These are phyloP conservation scores for Aureobasidium namibiae DNA, from an alignment of 2,329 filamentous ascomycete species.

Conservation along the genomic window DNA sequence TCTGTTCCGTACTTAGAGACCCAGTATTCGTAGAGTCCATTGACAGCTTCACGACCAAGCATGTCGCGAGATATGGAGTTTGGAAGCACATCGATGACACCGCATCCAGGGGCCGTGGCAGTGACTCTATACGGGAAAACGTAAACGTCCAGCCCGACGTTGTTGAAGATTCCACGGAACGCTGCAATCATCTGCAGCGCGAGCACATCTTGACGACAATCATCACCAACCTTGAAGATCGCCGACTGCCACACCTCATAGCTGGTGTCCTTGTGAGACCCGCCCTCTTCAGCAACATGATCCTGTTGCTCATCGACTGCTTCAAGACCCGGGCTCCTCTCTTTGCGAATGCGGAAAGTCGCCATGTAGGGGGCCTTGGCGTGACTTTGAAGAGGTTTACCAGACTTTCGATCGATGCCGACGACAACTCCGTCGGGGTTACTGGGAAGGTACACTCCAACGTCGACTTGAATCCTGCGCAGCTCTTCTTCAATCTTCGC, in stretches of 20 bases:
- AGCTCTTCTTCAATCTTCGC: slow-evolving; percentile 98
- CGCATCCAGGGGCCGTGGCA: slow-evolving; percentile 91
- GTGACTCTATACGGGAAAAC: slow-evolving; percentile 97
- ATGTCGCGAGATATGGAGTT: slow-evolving; percentile 98
- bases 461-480: slow-evolving; percentile 92
- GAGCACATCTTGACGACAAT: slow-evolving; percentile 93
- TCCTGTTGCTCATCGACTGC: slow-evolving; percentile 36
- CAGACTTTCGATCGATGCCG: slow-evolving; percentile 95
- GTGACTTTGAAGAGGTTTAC: slow-evolving; percentile 93
- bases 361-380: slow-evolving; percentile 99
- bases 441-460: slow-evolving; percentile 92
- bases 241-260: slow-evolving; percentile 98
- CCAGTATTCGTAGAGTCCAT: slow-evolving; percentile 97
- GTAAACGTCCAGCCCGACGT: slow-evolving; percentile 88
- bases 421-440: slow-evolving; percentile 97
- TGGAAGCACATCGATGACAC: slow-evolving; percentile 94
- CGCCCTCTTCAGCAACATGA: slow-evolving; percentile 24
- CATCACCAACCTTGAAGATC: slow-evolving; percentile 99
- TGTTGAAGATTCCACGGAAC: slow-evolving; percentile 94
- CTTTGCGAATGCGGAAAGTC: slow-evolving; percentile 92
- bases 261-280: slow-evolving; percentile 40
- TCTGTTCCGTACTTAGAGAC: slow-evolving; percentile 95
- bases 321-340: slow-evolving; percentile 43
- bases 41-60: slow-evolving; percentile 95
- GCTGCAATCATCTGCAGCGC: slow-evolving; percentile 96